A percentile compares a stretch with the other conserved stretches of the same genome.
phyloP scores from a whole-genome alignment of 1,139 yeast genomes.

The Scheffersomyces quercinus region DNA sequence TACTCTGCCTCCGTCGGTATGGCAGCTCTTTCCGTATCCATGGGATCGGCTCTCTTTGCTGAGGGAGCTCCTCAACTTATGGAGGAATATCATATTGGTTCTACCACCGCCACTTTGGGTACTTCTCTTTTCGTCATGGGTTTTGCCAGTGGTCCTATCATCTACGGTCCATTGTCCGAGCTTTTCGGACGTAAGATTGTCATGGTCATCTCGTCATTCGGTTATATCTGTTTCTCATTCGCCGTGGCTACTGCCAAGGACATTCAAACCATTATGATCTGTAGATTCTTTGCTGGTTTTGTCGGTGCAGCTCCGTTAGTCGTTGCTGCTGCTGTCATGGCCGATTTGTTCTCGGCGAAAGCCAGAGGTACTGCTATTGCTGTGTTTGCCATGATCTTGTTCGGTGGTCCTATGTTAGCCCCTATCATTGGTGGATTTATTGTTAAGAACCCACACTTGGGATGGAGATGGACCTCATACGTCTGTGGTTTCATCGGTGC shows the following conservation, averaged over 20 bases:
- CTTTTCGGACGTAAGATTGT: slow-evolving; percentile 68
- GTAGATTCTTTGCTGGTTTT: slow-evolving; percentile 76
- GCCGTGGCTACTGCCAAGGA: slow-evolving; percentile 75
- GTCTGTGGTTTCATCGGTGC: slow-evolving; percentile 52
- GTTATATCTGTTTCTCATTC: slow-evolving; percentile 61
- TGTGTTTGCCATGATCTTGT: slow-evolving; percentile 65
- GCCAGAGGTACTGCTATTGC: slow-evolving; percentile 70
- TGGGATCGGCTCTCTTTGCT: slow-evolving; percentile 66
- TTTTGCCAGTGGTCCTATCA: slow-evolving; percentile 77
- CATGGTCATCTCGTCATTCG: slow-evolving; percentile 52
- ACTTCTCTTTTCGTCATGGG: slow-evolving; percentile 76
- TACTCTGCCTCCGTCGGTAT: slow-evolving; percentile 17
- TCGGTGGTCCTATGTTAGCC: slow-evolving; percentile 74
- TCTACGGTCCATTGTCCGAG: slow-evolving; percentile 83
- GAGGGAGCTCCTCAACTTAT: slow-evolving; percentile 46
- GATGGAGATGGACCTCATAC: slow-evolving; percentile 65
- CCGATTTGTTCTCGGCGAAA: slow-evolving; percentile 66
- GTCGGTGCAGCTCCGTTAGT: slow-evolving; percentile 81
- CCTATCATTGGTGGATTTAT: slow-evolving; percentile 52
- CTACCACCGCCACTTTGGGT: slow-evolving; percentile 61
- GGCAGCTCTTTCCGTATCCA: slow-evolving; percentile 46
- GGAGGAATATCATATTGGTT: slow-evolving; percentile 49
- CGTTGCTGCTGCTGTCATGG: slow-evolving; percentile 80
- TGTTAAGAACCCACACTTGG: slow-evolving; percentile 24
- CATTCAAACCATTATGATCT: slow-evolving; percentile 67